Conservation (phyloP, 1,139 yeast species). For the Saccharomyces hybrid region DNA sequence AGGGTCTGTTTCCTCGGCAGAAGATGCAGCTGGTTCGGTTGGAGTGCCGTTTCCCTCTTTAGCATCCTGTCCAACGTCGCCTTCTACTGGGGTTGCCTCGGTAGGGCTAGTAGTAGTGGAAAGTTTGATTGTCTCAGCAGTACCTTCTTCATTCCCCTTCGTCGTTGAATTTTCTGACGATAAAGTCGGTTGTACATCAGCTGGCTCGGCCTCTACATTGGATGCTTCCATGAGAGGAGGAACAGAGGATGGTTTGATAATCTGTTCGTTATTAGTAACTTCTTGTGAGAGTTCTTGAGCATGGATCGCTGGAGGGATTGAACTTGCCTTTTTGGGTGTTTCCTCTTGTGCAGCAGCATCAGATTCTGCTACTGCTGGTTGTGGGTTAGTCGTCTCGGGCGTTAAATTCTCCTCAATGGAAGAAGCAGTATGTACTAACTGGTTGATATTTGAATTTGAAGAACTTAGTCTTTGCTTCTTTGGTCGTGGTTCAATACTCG, state of each 20-base stretch:
- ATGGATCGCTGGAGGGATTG: not conserved
- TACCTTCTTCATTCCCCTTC: not conserved
- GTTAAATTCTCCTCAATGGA: not conserved
- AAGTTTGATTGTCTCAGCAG: not conserved
- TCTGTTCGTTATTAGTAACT: not conserved
- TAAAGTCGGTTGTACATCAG: not conserved
- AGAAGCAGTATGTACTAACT: constrained; percentile 5
- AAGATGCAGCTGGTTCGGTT: constrained; percentile 6
- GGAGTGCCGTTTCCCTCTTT: not conserved
- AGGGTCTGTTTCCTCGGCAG: constrained; percentile 12
- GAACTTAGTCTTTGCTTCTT: constrained; percentile 5
- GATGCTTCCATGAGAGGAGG: not conserved
- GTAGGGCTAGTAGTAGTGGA: not conserved
- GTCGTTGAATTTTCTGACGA: not conserved
- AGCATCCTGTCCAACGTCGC: not conserved
- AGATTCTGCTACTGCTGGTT: not conserved
- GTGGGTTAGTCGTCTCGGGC: not conserved
- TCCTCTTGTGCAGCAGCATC: not conserved
- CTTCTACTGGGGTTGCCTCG: not conserved
- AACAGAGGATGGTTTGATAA: not conserved
- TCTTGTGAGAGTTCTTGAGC: not conserved
- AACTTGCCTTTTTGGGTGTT: not conserved
- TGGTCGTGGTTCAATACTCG: constrained; percentile 1
- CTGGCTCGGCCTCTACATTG: not conserved
- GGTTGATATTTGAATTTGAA: constrained; percentile 4